These are phyloP conservation scores for Pseudonitzschia multiseries DNA, from an alignment of 108 stramenopile genomes.

Conservation along the genomic window DNA sequence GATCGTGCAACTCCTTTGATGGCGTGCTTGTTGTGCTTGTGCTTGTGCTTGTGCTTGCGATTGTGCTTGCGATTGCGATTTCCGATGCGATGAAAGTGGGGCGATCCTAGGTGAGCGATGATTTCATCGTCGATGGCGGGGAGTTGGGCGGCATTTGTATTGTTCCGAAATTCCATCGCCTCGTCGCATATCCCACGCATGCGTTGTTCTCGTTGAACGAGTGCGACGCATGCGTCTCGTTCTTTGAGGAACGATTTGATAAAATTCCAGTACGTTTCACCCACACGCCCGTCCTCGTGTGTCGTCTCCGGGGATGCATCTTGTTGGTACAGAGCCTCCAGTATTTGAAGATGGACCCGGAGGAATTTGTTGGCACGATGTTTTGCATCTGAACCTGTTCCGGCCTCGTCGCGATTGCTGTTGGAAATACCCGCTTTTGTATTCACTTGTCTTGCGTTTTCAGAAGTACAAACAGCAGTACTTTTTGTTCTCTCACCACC, in stretches of 20 bases:
- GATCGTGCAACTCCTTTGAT: conserved; percentile 15
- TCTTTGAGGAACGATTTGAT: conserved; percentile 26
- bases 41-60: too few species aligned
- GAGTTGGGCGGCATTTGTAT: not conserved
- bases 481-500: not conserved
- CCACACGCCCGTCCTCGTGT: conserved; percentile 15
- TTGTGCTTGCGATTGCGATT: too few species aligned
- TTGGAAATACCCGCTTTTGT: too few species aligned
- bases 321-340: conserved; percentile 23
- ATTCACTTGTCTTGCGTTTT: too few species aligned
- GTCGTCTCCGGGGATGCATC: not conserved
- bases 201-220: conserved; percentile 18
- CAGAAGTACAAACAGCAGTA: too few species aligned
- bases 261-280: conserved; percentile 17
- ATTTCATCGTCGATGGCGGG: not conserved
- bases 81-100: not conserved
- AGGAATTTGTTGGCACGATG: conserved; percentile 21
- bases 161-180: conserved; percentile 22
- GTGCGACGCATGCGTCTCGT: conserved; percentile 5
- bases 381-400: not conserved
- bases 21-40: too few species aligned
- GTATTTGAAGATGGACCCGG: conserved; percentile 25
- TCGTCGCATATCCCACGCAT: conserved; percentile 21
- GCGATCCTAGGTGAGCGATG: conserved; percentile 13
- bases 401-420: not conserved